Conservation (phyloP, 2,329 filamentous ascomycete species). For the Diaporthe vaccinii region DNA sequence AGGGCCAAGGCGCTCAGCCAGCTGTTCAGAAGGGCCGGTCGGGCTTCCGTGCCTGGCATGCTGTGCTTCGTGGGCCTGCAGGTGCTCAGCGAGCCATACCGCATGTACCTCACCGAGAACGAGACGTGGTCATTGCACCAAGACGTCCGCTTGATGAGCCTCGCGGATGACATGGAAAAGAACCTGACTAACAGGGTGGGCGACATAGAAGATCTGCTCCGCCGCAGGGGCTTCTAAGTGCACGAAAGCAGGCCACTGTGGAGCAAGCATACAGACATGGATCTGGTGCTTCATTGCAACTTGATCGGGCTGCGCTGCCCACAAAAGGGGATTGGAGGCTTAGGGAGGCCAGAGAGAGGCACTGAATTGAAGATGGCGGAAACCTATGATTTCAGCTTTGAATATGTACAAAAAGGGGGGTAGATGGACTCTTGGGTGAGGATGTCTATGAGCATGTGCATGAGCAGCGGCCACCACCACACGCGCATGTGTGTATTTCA, state of each 20-base stretch:
- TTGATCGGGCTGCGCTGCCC: background rate
- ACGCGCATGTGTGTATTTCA: background rate
- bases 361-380: background rate
- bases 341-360: background rate
- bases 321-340: background rate
- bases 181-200: constrained; percentile 31
- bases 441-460: constrained; percentile 7
- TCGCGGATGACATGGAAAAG: constrained; percentile 53
- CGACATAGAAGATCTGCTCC: constrained; percentile 30
- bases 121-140: constrained; percentile 35
- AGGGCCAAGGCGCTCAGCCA: constrained; percentile 10
- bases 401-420: constrained; percentile 1
- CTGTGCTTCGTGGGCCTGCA: constrained; percentile 36
- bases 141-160: constrained; percentile 33
- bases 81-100: constrained; percentile 33
- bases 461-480: background rate
- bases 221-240: constrained; percentile 26
- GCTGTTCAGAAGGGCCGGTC: constrained; percentile 25
- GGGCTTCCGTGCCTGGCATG: constrained; percentile 32
- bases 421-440: background rate
- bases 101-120: constrained; percentile 34
- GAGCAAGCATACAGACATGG: background rate
- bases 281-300: background rate
- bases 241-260: background rate
- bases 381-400: background rate